These are phyloP conservation scores for Hammondia hammondi DNA, from an alignment of 169 alveolate species.

Conservation along the genomic window DNA sequence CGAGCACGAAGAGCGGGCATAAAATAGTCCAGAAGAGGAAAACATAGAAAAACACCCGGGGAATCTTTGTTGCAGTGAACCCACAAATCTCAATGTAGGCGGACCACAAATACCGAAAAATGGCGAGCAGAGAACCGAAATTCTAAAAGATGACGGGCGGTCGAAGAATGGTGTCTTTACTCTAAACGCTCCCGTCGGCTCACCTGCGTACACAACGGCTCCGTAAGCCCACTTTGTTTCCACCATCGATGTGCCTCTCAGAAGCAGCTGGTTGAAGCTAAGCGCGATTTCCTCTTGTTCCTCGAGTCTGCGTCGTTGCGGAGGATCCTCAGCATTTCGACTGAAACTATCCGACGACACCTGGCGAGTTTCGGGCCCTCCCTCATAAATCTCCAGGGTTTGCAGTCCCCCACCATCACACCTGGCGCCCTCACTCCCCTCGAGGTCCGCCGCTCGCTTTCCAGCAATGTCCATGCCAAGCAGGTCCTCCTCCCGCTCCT, in stretches of 20 bases:
- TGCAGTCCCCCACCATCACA: no score
- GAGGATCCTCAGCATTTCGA: no score
- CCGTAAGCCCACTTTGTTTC: slow-evolving; percentile 93
- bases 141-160: neutral
- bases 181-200: neutral
- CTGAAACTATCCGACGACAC: no score
- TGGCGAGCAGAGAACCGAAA: neutral
- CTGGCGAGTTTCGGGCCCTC: no score
- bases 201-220: slow-evolving; percentile 92
- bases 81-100: neutral
- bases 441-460: neutral
- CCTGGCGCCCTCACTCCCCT: no score
- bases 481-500: neutral
- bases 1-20: no score
- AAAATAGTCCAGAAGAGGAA: no score
- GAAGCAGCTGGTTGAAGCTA: slow-evolving; percentile 9
- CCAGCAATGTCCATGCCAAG: neutral
- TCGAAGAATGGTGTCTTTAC: no score
- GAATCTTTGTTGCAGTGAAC: no score
- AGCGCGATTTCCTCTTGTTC: slow-evolving; percentile 6
- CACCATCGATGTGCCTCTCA: slow-evolving; percentile 40
- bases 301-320: neutral
- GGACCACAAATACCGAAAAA: neutral
- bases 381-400: no score
- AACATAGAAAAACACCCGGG: no score